Percentiles rank a stretch among this genome's conserved stretches.
These are phyloP conservation scores for Plectosphaerella plurivora DNA, from an alignment of 2,329 filamentous ascomycete genomes.

Conservation along the genomic window DNA sequence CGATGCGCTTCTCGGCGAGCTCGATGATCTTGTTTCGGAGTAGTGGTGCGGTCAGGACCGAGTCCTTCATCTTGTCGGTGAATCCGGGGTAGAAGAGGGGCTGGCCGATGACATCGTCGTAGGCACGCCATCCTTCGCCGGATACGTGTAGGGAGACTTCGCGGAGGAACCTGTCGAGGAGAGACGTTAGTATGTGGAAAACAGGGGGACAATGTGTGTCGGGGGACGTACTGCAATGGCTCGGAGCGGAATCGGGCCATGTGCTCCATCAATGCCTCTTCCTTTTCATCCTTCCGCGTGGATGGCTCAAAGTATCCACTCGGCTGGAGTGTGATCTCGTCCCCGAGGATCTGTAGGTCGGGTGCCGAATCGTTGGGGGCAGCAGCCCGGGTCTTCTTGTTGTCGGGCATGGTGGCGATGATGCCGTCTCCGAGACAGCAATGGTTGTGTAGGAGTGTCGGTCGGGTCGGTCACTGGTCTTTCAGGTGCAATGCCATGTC, in stretches of 20 bases:
- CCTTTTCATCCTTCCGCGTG: conserved; percentile 44
- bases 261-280: conserved; percentile 71
- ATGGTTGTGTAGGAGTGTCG: neutral
- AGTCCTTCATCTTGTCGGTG: conserved; percentile 79
- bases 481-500: neutral
- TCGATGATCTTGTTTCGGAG: conserved; percentile 71
- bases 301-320: conserved; percentile 59
- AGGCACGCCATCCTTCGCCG: conserved; percentile 91
- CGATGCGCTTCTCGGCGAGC: conserved; percentile 69
- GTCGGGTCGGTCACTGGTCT: neutral
- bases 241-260: conserved; percentile 81
- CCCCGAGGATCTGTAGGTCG: conserved; percentile 73
- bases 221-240: conserved; percentile 48
- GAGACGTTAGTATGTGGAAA: neutral
- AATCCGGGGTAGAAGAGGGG: conserved; percentile 92
- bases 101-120: conserved; percentile 85
- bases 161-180: conserved; percentile 67
- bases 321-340: conserved; percentile 70
- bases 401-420: neutral
- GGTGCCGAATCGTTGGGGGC: conserved; percentile 52
- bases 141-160: conserved; percentile 92
- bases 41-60: conserved; percentile 71
- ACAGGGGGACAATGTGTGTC: neutral
- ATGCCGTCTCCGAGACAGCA: neutral
- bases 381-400: conserved; percentile 17